Evolutionary conservation across 2,329 filamentous ascomycete genomes (phyloP).

Genomic region (Myriosclerotinia curreyana): DNA sequence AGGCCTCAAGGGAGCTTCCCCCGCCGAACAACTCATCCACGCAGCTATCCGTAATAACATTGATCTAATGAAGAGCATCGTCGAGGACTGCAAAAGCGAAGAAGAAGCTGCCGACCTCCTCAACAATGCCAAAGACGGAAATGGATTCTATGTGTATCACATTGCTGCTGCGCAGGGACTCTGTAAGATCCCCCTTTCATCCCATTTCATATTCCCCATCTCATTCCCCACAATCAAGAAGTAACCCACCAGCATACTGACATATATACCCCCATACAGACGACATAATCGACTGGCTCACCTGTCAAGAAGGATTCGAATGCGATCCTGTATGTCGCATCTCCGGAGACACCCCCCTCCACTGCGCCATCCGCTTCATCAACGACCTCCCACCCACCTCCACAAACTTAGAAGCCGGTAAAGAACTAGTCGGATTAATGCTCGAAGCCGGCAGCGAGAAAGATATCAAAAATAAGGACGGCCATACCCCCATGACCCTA

Average conservation of each 20-base stretch:
- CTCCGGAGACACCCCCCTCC: conserved; percentile 69
- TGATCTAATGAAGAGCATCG: conserved; percentile 73
- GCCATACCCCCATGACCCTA: conserved; percentile 67
- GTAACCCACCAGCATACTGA: neutral
- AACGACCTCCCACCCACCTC: conserved; percentile 59
- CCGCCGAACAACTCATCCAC: conserved; percentile 83
- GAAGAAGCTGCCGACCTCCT: conserved; percentile 71
- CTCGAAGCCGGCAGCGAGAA: conserved; percentile 73
- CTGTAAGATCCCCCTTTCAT: conserved; percentile 54
- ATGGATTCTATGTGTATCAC: conserved; percentile 88
- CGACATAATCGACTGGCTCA: conserved; percentile 76
- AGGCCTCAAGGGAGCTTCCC: conserved; percentile 70
- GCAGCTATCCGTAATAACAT: conserved; percentile 91
- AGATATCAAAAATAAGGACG: conserved; percentile 66
- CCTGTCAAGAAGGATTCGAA: conserved; percentile 59
- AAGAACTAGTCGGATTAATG: conserved; percentile 72
- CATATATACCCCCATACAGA: conserved; percentile 46
- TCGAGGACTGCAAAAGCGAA: conserved; percentile 54
- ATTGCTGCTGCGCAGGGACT: conserved; percentile 82
- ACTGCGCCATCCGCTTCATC: conserved; percentile 74
- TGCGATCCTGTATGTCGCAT: neutral
- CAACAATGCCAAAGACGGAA: conserved; percentile 78
- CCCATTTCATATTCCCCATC: neutral
- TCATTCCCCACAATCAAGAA: neutral
- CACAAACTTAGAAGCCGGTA: conserved; percentile 56